Evolutionary conservation across 2,329 filamentous ascomycete species (phyloP).

Genomic region (Trichoderma sp.): DNA sequence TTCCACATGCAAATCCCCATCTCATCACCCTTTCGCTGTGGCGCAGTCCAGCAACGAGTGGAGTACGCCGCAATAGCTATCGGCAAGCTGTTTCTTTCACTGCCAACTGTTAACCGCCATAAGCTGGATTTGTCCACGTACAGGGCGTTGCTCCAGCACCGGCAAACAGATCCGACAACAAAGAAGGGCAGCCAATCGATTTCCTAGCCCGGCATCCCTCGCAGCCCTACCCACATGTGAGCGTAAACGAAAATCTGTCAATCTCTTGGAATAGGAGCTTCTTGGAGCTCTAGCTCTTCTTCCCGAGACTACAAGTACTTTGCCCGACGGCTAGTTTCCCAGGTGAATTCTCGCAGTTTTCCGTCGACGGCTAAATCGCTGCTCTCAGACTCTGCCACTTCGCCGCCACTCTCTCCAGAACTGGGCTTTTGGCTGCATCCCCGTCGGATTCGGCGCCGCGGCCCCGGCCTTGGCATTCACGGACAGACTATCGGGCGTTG

Average conservation of each 20-base stretch:
- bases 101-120: background rate
- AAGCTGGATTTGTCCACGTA: background rate
- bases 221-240: constrained; percentile 20
- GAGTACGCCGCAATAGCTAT: background rate
- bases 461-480: background rate
- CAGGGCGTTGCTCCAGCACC: background rate
- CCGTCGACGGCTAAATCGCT: background rate
- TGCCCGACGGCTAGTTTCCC: background rate
- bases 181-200: constrained; percentile 8
- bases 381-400: background rate
- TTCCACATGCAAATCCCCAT: background rate
- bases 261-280: constrained; percentile 3
- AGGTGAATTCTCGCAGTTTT: background rate
- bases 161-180: constrained; percentile 13
- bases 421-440: background rate
- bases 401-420: background rate
- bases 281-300: too few relatives aligned
- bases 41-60: background rate
- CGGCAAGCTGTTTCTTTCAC: background rate
- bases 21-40: background rate
- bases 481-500: background rate
- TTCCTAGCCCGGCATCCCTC: background rate
- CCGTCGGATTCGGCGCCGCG: background rate
- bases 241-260: constrained; percentile 1
- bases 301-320: background rate